Percentiles rank a stretch among this genome's conserved stretches.
Evolutionary conservation across 768 basidiomycete genomes (phyloP).

Genomic region (Lactarius tabidus): DNA sequence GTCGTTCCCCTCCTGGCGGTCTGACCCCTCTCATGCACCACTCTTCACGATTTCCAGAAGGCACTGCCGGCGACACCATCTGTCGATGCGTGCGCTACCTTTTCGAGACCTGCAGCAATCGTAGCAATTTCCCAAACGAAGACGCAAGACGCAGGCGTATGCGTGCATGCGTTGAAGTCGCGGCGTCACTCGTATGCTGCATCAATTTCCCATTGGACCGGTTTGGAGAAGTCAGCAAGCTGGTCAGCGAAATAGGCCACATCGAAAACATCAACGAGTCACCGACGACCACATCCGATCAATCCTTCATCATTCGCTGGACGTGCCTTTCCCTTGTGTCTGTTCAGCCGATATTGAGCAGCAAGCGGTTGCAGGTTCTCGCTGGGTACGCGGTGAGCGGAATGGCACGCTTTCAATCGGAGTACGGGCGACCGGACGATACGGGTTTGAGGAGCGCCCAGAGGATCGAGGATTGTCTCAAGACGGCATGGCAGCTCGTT

Average conservation of each 20-base stretch:
- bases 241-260: neutral
- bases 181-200: neutral
- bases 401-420: neutral
- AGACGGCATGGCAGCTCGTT: no score
- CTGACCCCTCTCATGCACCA: neutral
- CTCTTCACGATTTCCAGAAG: neutral
- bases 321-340: neutral
- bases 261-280: neutral
- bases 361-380: neutral
- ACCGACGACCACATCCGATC: neutral
- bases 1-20: neutral
- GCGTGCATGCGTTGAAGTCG: neutral
- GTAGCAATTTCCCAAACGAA: rapidly evolving
- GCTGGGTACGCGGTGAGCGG: neutral
- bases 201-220: neutral
- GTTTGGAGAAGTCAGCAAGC: neutral
- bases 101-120: neutral
- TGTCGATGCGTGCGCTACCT: no score
- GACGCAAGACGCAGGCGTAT: neutral
- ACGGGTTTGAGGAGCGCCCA: neutral
- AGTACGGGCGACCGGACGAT: neutral
- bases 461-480: no score
- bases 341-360: neutral
- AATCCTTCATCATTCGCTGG: neutral
- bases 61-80: neutral